Conservation (phyloP, 257 asterid genomes). For the Salvia miltiorrhiza region DNA sequence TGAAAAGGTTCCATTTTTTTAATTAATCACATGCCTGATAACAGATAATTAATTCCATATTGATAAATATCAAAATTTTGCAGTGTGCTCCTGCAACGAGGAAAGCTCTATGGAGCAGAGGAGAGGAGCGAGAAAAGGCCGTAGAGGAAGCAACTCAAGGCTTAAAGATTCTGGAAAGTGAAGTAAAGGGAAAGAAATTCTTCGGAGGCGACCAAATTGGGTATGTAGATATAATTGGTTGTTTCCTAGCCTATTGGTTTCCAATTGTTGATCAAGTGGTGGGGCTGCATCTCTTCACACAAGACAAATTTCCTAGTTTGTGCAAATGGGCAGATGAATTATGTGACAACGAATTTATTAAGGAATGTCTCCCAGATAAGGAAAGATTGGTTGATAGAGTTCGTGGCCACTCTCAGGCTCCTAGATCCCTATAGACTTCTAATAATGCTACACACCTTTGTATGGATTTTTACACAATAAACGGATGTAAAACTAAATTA, state of each 20-base stretch:
- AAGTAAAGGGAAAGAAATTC: conserved; percentile 41
- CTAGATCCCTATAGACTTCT: background rate
- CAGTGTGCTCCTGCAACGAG: conserved; percentile 28
- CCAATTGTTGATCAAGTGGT: conserved; percentile 18
- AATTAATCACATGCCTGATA: too few species aligned
- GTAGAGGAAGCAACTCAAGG: conserved; percentile 40
- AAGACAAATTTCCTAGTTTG: conserved; percentile 40
- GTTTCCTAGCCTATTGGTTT: conserved; percentile 32
- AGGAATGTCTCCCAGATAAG: conserved; percentile 37
- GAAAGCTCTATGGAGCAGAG: conserved; percentile 36
- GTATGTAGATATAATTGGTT: conserved; percentile 36
- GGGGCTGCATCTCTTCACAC: conserved; percentile 34
- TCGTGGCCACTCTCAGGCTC: background rate
- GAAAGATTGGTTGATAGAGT: conserved; percentile 15
- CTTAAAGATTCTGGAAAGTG: conserved; percentile 32
- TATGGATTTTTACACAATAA: too few species aligned
- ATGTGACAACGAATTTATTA: conserved; percentile 19
- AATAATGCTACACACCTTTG: too few species aligned
- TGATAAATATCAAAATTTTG: too few species aligned
- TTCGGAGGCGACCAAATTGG: conserved; percentile 55
- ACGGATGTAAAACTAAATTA: background rate
- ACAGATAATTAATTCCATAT: too few species aligned
- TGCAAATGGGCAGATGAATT: conserved; percentile 34
- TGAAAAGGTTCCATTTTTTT: conserved; percentile 27
- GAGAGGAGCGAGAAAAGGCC: conserved; percentile 42